A percentile compares a stretch with the other conserved stretches of the same genome.
These are phyloP conservation scores for Helichrysum umbraculigerum DNA, from an alignment of 129 eudicot species.

Conservation along the genomic window DNA sequence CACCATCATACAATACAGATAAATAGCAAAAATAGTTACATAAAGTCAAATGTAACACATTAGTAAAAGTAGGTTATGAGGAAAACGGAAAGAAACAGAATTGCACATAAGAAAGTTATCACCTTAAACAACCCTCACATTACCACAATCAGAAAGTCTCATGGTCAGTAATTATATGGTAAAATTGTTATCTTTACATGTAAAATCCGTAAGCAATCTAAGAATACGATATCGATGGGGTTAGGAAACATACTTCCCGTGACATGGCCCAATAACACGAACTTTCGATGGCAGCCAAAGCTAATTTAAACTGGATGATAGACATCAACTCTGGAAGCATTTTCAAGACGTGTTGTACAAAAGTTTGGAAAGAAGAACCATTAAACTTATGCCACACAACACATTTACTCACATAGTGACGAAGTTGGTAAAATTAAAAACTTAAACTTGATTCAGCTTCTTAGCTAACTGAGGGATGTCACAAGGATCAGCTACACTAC, in stretches of 20 bases:
- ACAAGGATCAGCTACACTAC: conserved; percentile 51
- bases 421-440: conserved; percentile 12
- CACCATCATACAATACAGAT: not conserved
- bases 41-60: not conserved
- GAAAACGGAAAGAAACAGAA: not conserved
- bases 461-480: conserved; percentile 63
- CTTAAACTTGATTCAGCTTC: conserved; percentile 55
- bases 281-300: conserved; percentile 47
- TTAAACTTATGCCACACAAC: conserved; percentile 6
- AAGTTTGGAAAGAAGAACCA: conserved; percentile 34
- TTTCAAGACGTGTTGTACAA: conserved; percentile 51
- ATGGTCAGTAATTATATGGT: not conserved
- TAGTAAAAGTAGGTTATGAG: not conserved
- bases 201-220: not conserved
- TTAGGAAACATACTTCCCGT: conserved; percentile 38
- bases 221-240: conserved; percentile 20
- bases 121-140: not conserved
- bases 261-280: conserved; percentile 46
- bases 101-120: not conserved
- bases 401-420: not conserved
- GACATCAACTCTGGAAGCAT: conserved; percentile 54
- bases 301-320: conserved; percentile 47
- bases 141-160: not conserved
- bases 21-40: not conserved
- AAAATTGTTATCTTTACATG: not conserved